phyloP scores from a whole-genome alignment of 2,329 filamentous ascomycete species.

The Penicillium oxalicum region DNA sequence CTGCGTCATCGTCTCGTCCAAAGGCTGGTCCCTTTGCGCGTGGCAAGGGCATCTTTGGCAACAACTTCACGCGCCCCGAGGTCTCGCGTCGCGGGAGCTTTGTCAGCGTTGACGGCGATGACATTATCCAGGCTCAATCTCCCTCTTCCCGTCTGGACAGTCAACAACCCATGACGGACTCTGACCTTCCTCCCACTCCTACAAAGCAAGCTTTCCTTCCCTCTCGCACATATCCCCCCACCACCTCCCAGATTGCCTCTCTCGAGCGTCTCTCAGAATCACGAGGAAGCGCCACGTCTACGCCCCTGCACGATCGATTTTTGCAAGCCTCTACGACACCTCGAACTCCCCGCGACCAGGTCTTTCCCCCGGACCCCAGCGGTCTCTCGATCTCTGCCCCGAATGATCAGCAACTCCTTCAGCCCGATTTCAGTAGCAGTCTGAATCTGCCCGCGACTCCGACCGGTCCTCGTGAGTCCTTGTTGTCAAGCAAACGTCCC shows the following conservation, averaged over 20 bases:
- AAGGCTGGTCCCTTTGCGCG: slow-evolving; percentile 64
- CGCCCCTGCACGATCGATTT: slow-evolving; percentile 54
- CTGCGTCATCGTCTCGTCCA: slow-evolving; percentile 50
- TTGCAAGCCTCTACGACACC: slow-evolving; percentile 51
- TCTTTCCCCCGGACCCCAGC: slow-evolving; percentile 73
- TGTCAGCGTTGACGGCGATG: slow-evolving; percentile 73
- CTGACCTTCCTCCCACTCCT: slow-evolving; percentile 84
- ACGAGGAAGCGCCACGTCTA: slow-evolving; percentile 38
- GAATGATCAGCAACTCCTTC: slow-evolving; percentile 37
- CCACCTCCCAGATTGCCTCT: slow-evolving; percentile 29
- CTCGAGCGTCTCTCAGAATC: slow-evolving; percentile 32
- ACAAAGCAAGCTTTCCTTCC: slow-evolving; percentile 58
- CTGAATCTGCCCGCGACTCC: slow-evolving; percentile 69
- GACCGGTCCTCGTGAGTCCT: slow-evolving; percentile 58
- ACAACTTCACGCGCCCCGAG: slow-evolving; percentile 44
- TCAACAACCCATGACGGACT: slow-evolving; percentile 53
- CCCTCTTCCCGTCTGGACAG: slow-evolving; percentile 51
- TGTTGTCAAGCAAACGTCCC: slow-evolving; percentile 55
- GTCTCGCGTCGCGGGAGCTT: slow-evolving; percentile 62
- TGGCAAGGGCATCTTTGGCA: slow-evolving; percentile 58
- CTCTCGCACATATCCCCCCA: slow-evolving; percentile 31
- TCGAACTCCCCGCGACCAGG: slow-evolving; percentile 70
- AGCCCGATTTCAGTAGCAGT: slow-evolving; percentile 36
- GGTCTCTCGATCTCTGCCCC: slow-evolving; percentile 72
- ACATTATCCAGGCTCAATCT: slow-evolving; percentile 55